Evolutionary conservation across 768 basidiomycete genomes (phyloP), one percentile per base, ranked within the genome.

Genomic region (Boletus subparvulus): DNA sequence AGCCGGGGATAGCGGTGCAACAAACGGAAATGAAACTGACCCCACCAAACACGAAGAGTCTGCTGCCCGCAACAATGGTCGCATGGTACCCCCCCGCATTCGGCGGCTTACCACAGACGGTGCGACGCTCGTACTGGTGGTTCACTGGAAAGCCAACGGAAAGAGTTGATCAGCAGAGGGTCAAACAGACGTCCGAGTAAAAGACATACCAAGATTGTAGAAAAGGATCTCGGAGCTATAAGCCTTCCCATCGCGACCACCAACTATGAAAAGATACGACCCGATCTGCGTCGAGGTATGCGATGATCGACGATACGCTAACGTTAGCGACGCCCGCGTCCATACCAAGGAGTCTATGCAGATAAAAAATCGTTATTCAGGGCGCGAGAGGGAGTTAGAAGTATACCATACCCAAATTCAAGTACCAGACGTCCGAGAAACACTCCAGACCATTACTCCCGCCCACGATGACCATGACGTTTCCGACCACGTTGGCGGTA

Each of bases 201-300:
- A 33, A 40, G 41, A 64, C 74, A 35, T 59, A 94, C 94, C 90
- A 36, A 98, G 85, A 65, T 97, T 94, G 73, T 94, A 94, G 6
- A 92, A 76, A n/a, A 92, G 77, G 7, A 96, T 76, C 12, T 95
- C 89, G 3, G 80, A 80, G 35, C 77, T 79, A 68, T 97, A 97
- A 46, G 84, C 76, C 11, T 74, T 71, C 6, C 91, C 90, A 60
- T 95, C 88, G 73, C 95, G 94, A 3, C 95, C 94, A 0, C 94
- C 94, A 43, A 87, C 78, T 51, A 96, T 80, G 74, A 95, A 94
- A 0, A 98, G 81, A 68, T 92, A 95, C 1, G 92, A 93, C 32
- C 95, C 94, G 16, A 98, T 89, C 69, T 89, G 91, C 0, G 94
- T 93, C 14, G 93, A 81, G 11, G 88, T 89, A 63, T 98, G 95